Percentiles rank a stretch among this genome's conserved stretches.
phyloP scores from a whole-genome alignment of 306 rosid genomes.

The Begonia loranthoides region DNA sequence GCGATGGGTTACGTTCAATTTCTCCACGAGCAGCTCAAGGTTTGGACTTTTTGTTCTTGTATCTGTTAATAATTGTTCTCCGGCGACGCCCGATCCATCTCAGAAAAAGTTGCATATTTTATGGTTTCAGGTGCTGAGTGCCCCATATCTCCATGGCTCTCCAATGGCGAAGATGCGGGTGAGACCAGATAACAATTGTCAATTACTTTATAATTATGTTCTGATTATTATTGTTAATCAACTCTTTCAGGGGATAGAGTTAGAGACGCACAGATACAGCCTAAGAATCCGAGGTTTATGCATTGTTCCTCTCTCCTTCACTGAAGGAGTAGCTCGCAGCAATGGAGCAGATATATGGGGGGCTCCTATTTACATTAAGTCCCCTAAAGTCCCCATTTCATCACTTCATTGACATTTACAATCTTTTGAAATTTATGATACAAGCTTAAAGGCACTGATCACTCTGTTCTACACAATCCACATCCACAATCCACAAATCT shows the following conservation, averaged over 20 bases:
- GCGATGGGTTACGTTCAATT: constrained; percentile 87
- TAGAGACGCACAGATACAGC: constrained; percentile 21
- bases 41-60: constrained; percentile 26
- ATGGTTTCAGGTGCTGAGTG: constrained; percentile 69
- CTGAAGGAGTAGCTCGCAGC: constrained; percentile 76
- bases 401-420: constrained; percentile 30
- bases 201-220: too few relatives aligned
- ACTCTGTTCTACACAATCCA: too few relatives aligned
- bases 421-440: not conserved
- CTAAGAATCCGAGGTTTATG: constrained; percentile 83
- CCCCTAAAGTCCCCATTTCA: constrained; percentile 36
- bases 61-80: not conserved
- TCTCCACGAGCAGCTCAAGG: constrained; percentile 98
- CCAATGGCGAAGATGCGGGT: constrained; percentile 51
- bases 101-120: not conserved
- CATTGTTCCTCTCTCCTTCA: constrained; percentile 60
- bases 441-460: too few relatives aligned
- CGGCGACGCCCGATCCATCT: not conserved
- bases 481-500: too few relatives aligned
- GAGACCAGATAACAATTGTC: not conserved
- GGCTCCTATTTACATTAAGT: constrained; percentile 77
- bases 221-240: too few relatives aligned
- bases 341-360: constrained; percentile 99
- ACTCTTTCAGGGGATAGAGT: too few relatives aligned
- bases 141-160: constrained; percentile 69